A percentile compares a stretch with the other conserved stretches of the same genome.
Conservation (phyloP, 1,139 yeast species). For the Hanseniaspora uvarum region DNA sequence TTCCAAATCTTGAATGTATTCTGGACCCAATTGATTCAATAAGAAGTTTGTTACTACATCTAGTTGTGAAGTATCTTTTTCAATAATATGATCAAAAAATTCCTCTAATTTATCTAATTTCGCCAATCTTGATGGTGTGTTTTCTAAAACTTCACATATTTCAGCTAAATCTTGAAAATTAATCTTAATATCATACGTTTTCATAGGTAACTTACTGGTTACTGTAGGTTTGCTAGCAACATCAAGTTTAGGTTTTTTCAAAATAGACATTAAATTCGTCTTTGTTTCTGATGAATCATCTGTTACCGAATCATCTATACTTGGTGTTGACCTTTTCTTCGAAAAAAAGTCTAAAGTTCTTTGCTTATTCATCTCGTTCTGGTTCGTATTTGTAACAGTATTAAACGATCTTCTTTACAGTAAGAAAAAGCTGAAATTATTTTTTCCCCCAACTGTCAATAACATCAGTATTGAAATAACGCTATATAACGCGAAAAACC, state of each 20-base stretch:
- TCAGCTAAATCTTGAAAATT: slow-evolving; percentile 57
- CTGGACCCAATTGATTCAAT: slow-evolving; percentile 87
- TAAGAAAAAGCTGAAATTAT: no score
- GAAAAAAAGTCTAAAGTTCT: slow-evolving; percentile 23
- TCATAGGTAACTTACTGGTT: neutral
- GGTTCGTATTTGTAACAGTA: no score
- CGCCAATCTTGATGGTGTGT: slow-evolving; percentile 69
- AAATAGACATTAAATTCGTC: neutral
- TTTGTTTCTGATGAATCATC: neutral
- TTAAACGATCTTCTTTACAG: no score
- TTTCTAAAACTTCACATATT: slow-evolving; percentile 65
- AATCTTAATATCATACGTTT: slow-evolving; percentile 16
- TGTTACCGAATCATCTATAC: neutral
- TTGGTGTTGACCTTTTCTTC: neutral
- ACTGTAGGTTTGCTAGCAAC: neutral
- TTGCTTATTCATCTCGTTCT: slow-evolving; percentile 24
- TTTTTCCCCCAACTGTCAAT: no score
- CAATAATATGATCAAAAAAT: slow-evolving; percentile 55
- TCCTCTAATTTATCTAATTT: slow-evolving; percentile 65
- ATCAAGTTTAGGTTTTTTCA: neutral
- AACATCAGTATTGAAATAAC: no score
- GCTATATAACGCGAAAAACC: no score
- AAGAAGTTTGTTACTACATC: slow-evolving; percentile 68
- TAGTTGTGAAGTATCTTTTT: slow-evolving; percentile 48
- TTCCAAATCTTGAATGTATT: slow-evolving; percentile 77